Percentiles rank a stretch among this genome's conserved stretches.
These are phyloP conservation scores for Galerina marginata DNA, from an alignment of 768 basidiomycete genomes.

Conservation along the genomic window DNA sequence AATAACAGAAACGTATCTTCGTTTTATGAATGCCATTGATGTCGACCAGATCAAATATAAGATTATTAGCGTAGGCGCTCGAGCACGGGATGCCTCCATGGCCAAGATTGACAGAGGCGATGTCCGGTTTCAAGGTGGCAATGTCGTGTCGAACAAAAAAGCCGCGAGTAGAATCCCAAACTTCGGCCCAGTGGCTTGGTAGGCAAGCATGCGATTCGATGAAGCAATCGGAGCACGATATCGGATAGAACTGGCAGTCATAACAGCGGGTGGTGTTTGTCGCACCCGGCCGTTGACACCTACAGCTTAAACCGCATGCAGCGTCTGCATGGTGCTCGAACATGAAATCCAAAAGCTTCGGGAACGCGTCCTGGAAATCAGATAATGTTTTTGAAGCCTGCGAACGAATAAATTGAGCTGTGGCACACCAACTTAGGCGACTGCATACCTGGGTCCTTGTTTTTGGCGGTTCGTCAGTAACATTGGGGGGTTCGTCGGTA, in stretches of 20 bases:
- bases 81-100: conserved; percentile 21
- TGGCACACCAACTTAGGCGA: no score
- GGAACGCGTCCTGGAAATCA: no score
- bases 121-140: conserved; percentile 12
- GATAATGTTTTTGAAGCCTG: no score
- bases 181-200: conserved; percentile 33
- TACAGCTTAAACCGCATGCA: no score
- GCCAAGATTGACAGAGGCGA: conserved; percentile 22
- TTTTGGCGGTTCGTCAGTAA: no score
- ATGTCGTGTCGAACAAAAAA: conserved; percentile 30
- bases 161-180: conserved; percentile 21
- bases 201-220: conserved; percentile 17
- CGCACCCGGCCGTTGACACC: not conserved
- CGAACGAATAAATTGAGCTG: no score
- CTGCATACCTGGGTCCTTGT: no score
- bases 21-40: conserved; percentile 32
- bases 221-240: conserved; percentile 27
- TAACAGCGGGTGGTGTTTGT: conserved; percentile 16
- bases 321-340: no score
- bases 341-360: no score
- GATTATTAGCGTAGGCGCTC: conserved; percentile 4
- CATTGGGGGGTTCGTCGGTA: no score
- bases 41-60: conserved; percentile 24
- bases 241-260: conserved; percentile 15
- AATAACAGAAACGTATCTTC: conserved; percentile 28